Conservation (phyloP, 805 yeast species). For the Starmerella floricola region DNA sequence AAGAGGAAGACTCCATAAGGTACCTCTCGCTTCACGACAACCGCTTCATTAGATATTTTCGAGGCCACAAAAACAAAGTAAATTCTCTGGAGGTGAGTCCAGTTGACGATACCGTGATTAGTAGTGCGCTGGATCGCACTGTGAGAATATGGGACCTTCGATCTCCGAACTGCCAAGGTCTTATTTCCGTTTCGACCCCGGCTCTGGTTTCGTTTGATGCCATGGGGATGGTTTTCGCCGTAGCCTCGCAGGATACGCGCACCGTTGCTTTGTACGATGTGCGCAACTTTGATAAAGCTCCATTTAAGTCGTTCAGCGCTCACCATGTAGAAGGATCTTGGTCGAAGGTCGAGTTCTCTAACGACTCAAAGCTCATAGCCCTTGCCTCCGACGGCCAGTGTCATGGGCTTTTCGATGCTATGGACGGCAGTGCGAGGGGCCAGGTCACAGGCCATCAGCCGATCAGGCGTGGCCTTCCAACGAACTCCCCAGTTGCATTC, state of each 20-base stretch:
- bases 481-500: slow-evolving; percentile 44
- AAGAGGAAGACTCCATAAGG: slow-evolving; percentile 48
- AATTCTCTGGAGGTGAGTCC: slow-evolving; percentile 64
- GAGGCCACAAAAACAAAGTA: slow-evolving; percentile 75
- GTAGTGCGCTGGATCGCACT: slow-evolving; percentile 64
- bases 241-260: slow-evolving; percentile 38
- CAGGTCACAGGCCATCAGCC: slow-evolving; percentile 39
- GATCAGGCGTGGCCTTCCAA: slow-evolving; percentile 31
- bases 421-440: slow-evolving; percentile 42
- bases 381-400: slow-evolving; percentile 43
- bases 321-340: slow-evolving; percentile 33
- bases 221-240: slow-evolving; percentile 67
- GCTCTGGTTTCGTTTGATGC: slow-evolving; percentile 66
- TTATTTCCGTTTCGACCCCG: slow-evolving; percentile 43
- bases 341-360: slow-evolving; percentile 66
- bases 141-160: slow-evolving; percentile 82
- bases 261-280: slow-evolving; percentile 50
- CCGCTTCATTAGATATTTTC: slow-evolving; percentile 69
- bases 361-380: slow-evolving; percentile 55
- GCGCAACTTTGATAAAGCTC: slow-evolving; percentile 45
- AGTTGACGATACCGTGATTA: slow-evolving; percentile 47
- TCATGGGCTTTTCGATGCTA: slow-evolving; percentile 60
- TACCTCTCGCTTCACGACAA: slow-evolving; percentile 67
- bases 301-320: slow-evolving; percentile 38
- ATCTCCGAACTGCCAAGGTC: slow-evolving; percentile 52